Conservation (phyloP, 495 filamentous ascomycete genomes). For the Sordaria brevicollis region DNA sequence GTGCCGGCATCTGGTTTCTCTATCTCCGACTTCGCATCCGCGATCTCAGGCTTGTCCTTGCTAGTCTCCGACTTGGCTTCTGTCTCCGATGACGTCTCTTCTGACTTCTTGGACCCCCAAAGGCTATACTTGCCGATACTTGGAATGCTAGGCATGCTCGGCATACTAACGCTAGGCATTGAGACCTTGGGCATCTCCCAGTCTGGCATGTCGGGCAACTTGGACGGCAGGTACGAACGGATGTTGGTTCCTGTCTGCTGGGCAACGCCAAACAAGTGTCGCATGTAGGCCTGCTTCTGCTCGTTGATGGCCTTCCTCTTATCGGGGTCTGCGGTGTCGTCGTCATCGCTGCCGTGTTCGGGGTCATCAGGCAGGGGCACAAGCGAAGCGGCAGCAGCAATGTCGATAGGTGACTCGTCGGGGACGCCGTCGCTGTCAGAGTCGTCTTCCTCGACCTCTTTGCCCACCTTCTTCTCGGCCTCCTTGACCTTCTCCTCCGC, state of each 20-base stretch:
- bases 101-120: conserved; percentile 7
- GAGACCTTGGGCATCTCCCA: conserved; percentile 14
- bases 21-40: not conserved
- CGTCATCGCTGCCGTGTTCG: conserved; percentile 5
- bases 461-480: not conserved
- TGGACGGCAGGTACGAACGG: conserved; percentile 31
- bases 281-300: conserved; percentile 30
- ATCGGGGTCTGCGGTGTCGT: conserved; percentile 4
- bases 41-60: not conserved
- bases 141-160: conserved; percentile 16
- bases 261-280: conserved; percentile 36
- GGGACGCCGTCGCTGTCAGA: conserved; percentile 10
- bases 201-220: conserved; percentile 25
- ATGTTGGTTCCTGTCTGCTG: conserved; percentile 30
- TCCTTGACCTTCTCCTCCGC: conserved; percentile 2
- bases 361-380: conserved; percentile 33
- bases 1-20: not conserved
- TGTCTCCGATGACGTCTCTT: not conserved
- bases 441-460: conserved; percentile 11
- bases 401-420: conserved; percentile 37
- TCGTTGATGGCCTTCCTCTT: conserved; percentile 5
- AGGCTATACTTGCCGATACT: conserved; percentile 10
- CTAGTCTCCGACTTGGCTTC: not conserved
- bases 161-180: conserved; percentile 17
- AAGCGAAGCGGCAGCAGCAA: conserved; percentile 33